Evolutionary conservation across 495 filamentous ascomycete genomes (phyloP).

Genomic region (Aspergillus olivimuriae): DNA sequence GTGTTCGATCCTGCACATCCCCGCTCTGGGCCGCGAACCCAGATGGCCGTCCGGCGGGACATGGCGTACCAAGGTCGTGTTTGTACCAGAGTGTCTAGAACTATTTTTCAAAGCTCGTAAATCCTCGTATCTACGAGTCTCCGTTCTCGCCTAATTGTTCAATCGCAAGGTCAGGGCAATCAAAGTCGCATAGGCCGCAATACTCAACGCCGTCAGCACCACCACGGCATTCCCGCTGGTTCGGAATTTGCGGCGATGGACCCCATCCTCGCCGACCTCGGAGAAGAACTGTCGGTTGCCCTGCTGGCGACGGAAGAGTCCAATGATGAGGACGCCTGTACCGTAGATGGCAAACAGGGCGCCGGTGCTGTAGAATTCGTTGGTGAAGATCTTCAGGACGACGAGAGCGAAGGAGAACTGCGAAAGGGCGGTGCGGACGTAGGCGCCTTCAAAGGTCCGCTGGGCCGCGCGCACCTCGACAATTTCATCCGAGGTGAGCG

Average conservation of each 20-base stretch:
- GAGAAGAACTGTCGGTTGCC: slow-evolving; percentile 93
- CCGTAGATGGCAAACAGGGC: slow-evolving; percentile 91
- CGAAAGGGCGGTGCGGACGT: slow-evolving; percentile 85
- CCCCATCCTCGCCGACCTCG: slow-evolving; percentile 60
- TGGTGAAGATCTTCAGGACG: slow-evolving; percentile 92
- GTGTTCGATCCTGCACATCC: no score
- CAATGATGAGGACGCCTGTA: slow-evolving; percentile 71
- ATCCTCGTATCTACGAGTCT: no score
- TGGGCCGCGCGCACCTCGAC: slow-evolving; percentile 93
- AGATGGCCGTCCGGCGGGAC: no score
- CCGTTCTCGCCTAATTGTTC: slow-evolving; percentile 9
- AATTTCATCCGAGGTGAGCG: slow-evolving; percentile 76
- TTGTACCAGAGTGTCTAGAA: no score
- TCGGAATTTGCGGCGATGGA: slow-evolving; percentile 71
- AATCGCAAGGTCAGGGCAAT: slow-evolving; percentile 66
- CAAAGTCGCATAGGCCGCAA: slow-evolving; percentile 75
- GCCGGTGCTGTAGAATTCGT: slow-evolving; percentile 89
- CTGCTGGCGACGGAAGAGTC: slow-evolving; percentile 74
- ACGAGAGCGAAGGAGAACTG: slow-evolving; percentile 94
- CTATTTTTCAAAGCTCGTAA: no score
- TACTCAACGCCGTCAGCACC: slow-evolving; percentile 73
- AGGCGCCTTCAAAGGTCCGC: slow-evolving; percentile 94
- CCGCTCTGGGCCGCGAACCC: no score
- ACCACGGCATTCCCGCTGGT: slow-evolving; percentile 77
- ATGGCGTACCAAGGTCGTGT: no score